These are phyloP conservation scores for Hygrophorus russula DNA, from an alignment of 768 basidiomycete species.

Conservation along the genomic window DNA sequence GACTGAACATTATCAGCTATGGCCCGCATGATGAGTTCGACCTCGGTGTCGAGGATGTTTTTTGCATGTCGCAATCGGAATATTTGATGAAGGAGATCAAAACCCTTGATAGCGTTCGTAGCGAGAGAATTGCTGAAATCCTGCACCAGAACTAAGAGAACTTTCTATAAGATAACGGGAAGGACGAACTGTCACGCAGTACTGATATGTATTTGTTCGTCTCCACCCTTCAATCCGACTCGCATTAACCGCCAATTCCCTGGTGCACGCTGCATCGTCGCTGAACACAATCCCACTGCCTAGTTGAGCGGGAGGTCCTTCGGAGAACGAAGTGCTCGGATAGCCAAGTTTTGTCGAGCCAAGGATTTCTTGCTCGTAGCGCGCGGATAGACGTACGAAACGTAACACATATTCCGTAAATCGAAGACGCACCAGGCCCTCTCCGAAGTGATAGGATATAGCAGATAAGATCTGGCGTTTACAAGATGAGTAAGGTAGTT, in stretches of 20 bases:
- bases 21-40: slow-evolving; percentile 60
- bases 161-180: slow-evolving; percentile 3
- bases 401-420: slow-evolving; percentile 84
- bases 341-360: slow-evolving; percentile 72
- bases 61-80: slow-evolving; percentile 68
- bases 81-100: slow-evolving; percentile 84
- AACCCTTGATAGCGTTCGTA: slow-evolving; percentile 54
- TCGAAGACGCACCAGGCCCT: slow-evolving; percentile 74
- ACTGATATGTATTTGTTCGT: slow-evolving; percentile 68
- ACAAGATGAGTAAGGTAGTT: background rate
- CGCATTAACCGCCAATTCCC: slow-evolving; percentile 67
- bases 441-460: slow-evolving; percentile 88
- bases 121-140: slow-evolving; percentile 51
- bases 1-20: slow-evolving; percentile 61
- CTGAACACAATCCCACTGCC: slow-evolving; percentile 76
- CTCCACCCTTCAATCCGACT: slow-evolving; percentile 92
- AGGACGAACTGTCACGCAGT: slow-evolving; percentile 46
- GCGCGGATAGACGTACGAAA: slow-evolving; percentile 82
- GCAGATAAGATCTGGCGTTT: slow-evolving; percentile 60
- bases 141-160: slow-evolving; percentile 25
- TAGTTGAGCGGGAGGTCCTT: slow-evolving; percentile 34
- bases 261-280: slow-evolving; percentile 54
- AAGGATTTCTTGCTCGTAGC: slow-evolving; percentile 80
- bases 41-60: slow-evolving; percentile 63
- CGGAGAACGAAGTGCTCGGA: slow-evolving; percentile 43